These are phyloP conservation scores for Aurantiochytrium sp. DNA, from an alignment of 108 stramenopile species.

Conservation along the genomic window DNA sequence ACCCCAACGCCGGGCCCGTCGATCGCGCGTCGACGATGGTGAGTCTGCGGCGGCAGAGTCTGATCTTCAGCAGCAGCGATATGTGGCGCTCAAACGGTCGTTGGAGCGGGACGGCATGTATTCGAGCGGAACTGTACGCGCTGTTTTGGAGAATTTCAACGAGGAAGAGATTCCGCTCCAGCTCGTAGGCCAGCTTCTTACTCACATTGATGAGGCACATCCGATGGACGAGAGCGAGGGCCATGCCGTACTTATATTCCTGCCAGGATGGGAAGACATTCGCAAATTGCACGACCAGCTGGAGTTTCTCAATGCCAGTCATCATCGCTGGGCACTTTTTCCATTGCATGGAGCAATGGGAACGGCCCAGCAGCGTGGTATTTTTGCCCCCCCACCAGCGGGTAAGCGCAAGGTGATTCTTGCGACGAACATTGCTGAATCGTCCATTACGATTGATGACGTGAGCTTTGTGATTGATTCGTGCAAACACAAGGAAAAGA, in stretches of 20 bases:
- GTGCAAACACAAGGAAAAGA: constrained; percentile 49
- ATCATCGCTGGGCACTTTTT: constrained; percentile 33
- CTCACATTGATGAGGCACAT: constrained; percentile 57
- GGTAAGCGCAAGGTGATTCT: constrained; percentile 81
- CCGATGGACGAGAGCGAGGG: constrained; percentile 9
- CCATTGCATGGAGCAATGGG: constrained; percentile 63
- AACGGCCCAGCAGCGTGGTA: constrained; percentile 63
- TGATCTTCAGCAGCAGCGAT: neutral
- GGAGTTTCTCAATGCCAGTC: neutral
- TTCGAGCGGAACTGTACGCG: neutral
- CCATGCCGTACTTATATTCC: constrained; percentile 76
- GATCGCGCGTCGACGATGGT: constrained; percentile 24
- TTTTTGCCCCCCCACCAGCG: constrained; percentile 59
- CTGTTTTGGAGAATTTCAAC: neutral
- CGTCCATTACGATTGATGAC: constrained; percentile 61
- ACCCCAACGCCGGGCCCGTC: neutral
- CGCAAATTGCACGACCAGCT: constrained; percentile 36
- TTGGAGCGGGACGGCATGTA: neutral
- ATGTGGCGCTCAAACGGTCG: too few relatives aligned
- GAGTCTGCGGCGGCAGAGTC: neutral
- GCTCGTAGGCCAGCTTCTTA: constrained; percentile 60
- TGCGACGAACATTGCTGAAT: constrained; percentile 88
- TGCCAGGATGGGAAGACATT: constrained; percentile 84
- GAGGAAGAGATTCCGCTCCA: constrained; percentile 28
- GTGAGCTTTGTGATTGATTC: constrained; percentile 51